A percentile compares a stretch with the other conserved stretches of the same genome.
phyloP scores from a whole-genome alignment of 1,139 yeast genomes.

The Magnusiomyces fungicola region DNA sequence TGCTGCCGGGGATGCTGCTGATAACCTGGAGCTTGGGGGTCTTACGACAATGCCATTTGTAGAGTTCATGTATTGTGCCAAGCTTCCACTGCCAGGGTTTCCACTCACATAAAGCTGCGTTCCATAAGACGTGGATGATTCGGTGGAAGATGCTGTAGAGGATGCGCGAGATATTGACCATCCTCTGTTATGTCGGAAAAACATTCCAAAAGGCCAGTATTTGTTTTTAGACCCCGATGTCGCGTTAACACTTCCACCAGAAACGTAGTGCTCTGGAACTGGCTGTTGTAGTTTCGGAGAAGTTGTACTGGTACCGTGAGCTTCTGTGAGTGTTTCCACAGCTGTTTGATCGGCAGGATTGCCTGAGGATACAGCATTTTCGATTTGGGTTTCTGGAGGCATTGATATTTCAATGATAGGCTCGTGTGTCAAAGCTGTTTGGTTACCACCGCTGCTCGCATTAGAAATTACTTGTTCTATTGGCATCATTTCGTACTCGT shows the following conservation, averaged over 20 bases:
- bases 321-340: no score
- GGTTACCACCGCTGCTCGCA: no score
- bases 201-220: slow-evolving; percentile 7
- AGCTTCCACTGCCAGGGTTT: not conserved
- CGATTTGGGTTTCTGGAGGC: no score
- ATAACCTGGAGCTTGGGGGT: no score
- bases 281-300: not conserved
- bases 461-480: no score
- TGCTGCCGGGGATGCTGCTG: no score
- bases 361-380: no score
- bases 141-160: slow-evolving; percentile 7
- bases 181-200: slow-evolving; percentile 4
- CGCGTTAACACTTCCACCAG: not conserved
- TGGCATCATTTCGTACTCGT: no score
- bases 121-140: slow-evolving; percentile 13
- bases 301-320: no score
- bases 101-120: slow-evolving; percentile 2
- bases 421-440: no score
- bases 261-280: not conserved
- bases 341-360: no score
- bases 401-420: no score
- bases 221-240: not conserved
- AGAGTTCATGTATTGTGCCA: not conserved
- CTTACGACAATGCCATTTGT: not conserved
- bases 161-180: slow-evolving; percentile 15